Conservation (phyloP, 306 rosid genomes). For the Quercus glauca region DNA sequence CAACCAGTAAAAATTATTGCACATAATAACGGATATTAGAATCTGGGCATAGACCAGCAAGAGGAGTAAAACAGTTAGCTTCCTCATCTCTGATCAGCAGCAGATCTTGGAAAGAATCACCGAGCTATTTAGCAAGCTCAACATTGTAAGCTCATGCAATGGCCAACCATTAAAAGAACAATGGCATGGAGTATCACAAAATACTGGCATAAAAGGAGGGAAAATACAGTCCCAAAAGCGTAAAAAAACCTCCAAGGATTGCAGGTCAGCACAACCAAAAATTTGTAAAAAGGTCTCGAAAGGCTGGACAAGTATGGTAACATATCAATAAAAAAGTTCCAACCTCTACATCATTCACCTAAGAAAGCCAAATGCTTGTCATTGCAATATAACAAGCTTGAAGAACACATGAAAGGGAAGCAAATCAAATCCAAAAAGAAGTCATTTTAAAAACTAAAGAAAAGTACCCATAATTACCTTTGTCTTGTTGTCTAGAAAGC, state of each 20-base stretch:
- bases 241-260: constrained; percentile 37
- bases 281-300: constrained; percentile 47
- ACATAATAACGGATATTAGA: no score
- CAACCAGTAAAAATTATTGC: no score
- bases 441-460: constrained; percentile 30
- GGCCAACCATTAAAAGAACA: no score
- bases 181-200: no score
- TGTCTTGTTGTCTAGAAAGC: constrained; percentile 53
- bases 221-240: constrained; percentile 39
- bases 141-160: no score
- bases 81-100: no score
- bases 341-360: constrained; percentile 75
- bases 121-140: no score
- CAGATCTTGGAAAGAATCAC: no score
- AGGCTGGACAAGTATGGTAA: constrained; percentile 39
- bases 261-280: constrained; percentile 43
- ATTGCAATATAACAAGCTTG: constrained; percentile 50
- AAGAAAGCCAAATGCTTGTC: constrained; percentile 66
- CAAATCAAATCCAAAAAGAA: constrained; percentile 46
- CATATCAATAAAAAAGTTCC: constrained; percentile 43
- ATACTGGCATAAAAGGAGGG: constrained; percentile 35
- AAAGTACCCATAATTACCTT: background rate
- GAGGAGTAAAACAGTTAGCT: no score
- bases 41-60: no score
- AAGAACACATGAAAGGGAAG: constrained; percentile 53